Percentiles rank a stretch among this genome's conserved stretches.
Evolutionary conservation across 106 monocot genomes (phyloP).

Genomic region (Dendrobium chrysotoxum): DNA sequence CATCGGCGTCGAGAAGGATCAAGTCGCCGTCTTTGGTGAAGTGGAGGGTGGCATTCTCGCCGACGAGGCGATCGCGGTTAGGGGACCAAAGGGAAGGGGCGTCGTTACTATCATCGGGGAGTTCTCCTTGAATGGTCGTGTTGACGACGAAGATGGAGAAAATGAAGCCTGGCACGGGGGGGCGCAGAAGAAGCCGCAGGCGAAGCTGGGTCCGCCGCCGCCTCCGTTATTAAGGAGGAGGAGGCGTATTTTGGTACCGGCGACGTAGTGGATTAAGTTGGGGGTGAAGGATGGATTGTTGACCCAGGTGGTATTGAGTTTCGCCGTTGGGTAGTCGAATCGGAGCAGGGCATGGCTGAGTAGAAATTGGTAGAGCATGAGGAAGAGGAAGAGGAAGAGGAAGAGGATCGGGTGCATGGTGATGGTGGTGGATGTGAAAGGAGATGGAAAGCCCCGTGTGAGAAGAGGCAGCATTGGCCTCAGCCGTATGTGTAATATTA

Average conservation of each 20-base stretch:
- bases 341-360: background rate
- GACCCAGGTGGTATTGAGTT: slow-evolving; percentile 27
- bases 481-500: too few relatives aligned
- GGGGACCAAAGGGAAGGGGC: slow-evolving; percentile 47
- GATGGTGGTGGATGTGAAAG: too few relatives aligned
- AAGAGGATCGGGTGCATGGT: too few relatives aligned
- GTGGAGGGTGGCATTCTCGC: slow-evolving; percentile 38
- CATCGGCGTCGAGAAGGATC: slow-evolving; percentile 34
- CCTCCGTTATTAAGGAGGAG: slow-evolving; percentile 28
- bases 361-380: background rate
- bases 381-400: background rate
- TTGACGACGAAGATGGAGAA: slow-evolving; percentile 46
- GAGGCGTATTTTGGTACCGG: slow-evolving; percentile 15
- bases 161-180: slow-evolving; percentile 23
- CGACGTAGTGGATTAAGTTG: slow-evolving; percentile 5
- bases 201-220: slow-evolving; percentile 22
- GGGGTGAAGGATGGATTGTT: slow-evolving; percentile 15
- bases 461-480: too few relatives aligned
- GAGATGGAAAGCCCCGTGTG: too few relatives aligned
- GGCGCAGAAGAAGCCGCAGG: slow-evolving; percentile 33
- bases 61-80: slow-evolving; percentile 35
- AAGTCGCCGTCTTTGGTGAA: slow-evolving; percentile 40
- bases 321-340: slow-evolving; percentile 25
- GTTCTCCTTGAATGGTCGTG: background rate
- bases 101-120: background rate